A percentile compares a stretch with the other conserved stretches of the same genome.
phyloP scores from a whole-genome alignment of 306 rosid species.

The Citrullus colocynthis region DNA sequence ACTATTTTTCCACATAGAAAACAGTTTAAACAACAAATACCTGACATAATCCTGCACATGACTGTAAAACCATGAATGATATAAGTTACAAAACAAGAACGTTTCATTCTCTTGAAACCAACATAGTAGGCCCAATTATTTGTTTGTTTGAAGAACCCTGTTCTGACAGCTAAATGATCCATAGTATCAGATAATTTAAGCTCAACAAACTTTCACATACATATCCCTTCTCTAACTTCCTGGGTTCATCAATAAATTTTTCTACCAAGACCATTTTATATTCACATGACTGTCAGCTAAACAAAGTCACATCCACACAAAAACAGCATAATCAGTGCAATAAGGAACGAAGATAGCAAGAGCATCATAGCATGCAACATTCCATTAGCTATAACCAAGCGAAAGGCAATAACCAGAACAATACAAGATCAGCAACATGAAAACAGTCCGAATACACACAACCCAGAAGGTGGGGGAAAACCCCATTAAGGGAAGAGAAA shows the following conservation, averaged over 20 bases:
- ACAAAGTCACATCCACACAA: not conserved
- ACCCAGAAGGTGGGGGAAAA: not conserved
- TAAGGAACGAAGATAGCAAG: not conserved
- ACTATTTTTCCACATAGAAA: not conserved
- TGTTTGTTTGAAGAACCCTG: not conserved
- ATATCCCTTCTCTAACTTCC: not conserved
- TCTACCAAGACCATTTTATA: not conserved
- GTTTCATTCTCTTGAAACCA: not conserved
- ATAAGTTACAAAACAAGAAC: not conserved
- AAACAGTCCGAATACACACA: not conserved
- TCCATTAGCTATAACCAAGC: not conserved
- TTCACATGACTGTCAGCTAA: not conserved
- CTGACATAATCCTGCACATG: not conserved
- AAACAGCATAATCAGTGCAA: not conserved
- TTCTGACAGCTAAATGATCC: not conserved
- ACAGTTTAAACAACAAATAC: not conserved
- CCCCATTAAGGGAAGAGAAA: not conserved
- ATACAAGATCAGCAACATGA: not conserved
- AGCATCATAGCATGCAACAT: not conserved
- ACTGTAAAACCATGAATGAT: not conserved
- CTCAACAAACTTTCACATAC: not conserved
- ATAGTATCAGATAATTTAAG: not conserved
- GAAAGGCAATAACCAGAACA: not conserved
- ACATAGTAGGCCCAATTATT: not conserved
- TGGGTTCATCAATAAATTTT: not conserved